phyloP scores from a whole-genome alignment of 2,329 filamentous ascomycete genomes.

The Colletotrichum sp. region DNA sequence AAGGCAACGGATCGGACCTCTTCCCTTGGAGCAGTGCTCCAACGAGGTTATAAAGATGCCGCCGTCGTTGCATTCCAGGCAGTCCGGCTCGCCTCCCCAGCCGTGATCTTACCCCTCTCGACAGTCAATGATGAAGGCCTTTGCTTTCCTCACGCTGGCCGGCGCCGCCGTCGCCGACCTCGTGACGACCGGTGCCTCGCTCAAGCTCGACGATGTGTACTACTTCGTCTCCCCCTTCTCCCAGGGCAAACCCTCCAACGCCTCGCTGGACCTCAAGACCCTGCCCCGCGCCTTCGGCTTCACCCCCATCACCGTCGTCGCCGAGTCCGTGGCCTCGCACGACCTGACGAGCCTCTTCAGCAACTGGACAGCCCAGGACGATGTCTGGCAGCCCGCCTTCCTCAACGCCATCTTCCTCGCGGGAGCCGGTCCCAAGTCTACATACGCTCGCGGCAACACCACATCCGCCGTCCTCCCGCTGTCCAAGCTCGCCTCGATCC shows the following conservation, averaged over 20 bases:
- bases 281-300: slow-evolving; percentile 34
- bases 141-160: slow-evolving; percentile 15
- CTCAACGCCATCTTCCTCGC: slow-evolving; percentile 26
- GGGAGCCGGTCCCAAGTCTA: background rate
- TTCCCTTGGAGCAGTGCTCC: background rate
- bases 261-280: slow-evolving; percentile 6
- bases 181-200: slow-evolving; percentile 33
- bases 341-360: slow-evolving; percentile 29
- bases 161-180: slow-evolving; percentile 26
- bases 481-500: slow-evolving; percentile 22
- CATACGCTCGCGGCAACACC: slow-evolving; percentile 10
- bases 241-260: slow-evolving; percentile 28
- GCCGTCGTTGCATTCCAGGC: background rate
- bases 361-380: slow-evolving; percentile 34
- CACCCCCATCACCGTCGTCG: slow-evolving; percentile 37
- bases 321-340: slow-evolving; percentile 23
- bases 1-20: too few species aligned
- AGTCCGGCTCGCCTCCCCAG: background rate
- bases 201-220: slow-evolving; percentile 33
- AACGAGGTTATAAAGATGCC: background rate
- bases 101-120: background rate
- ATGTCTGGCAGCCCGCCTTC: slow-evolving; percentile 31
- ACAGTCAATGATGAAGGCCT: slow-evolving; percentile 4
- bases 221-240: slow-evolving; percentile 39
- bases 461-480: slow-evolving; percentile 25